These are phyloP conservation scores for Phlebiopsis gigantea DNA, from an alignment of 768 basidiomycete species.

Conservation along the genomic window DNA sequence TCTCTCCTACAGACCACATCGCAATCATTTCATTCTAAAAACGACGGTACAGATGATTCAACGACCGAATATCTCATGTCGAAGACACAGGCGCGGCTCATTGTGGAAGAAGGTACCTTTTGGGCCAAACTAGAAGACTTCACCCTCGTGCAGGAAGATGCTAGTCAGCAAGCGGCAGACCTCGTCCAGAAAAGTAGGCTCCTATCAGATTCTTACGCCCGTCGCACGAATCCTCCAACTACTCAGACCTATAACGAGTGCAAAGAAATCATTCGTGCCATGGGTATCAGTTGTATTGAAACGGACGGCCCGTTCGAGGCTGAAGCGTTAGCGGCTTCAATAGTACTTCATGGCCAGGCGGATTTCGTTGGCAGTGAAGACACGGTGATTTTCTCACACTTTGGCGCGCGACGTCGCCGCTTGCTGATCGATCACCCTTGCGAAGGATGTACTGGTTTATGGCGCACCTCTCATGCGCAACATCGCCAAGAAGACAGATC, in stretches of 20 bases:
- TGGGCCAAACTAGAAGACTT: conserved; percentile 42
- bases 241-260: conserved; percentile 63
- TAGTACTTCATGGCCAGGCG: conserved; percentile 69
- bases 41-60: conserved; percentile 25
- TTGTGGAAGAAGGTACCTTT: conserved; percentile 52
- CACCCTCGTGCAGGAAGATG: conserved; percentile 17
- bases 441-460: conserved; percentile 76
- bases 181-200: conserved; percentile 47
- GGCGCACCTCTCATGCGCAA: conserved; percentile 80
- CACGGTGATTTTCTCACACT: conserved; percentile 43
- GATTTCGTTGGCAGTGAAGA: conserved; percentile 93
- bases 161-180: conserved; percentile 12
- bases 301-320: conserved; percentile 70
- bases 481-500: conserved; percentile 52
- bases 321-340: conserved; percentile 77
- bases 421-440: conserved; percentile 5
- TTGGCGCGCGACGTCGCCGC: conserved; percentile 4
- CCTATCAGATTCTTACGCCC: conserved; percentile 61
- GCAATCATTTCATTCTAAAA: background rate
- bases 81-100: conserved; percentile 56
- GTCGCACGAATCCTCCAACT: conserved; percentile 59
- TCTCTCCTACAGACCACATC: conserved; percentile 6
- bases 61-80: conserved; percentile 47
- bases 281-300: conserved; percentile 81
- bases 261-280: conserved; percentile 60